A percentile compares a stretch with the other conserved stretches of the same genome.
Conservation (phyloP, 768 basidiomycete species). For the Guyanaporus albipodus region DNA sequence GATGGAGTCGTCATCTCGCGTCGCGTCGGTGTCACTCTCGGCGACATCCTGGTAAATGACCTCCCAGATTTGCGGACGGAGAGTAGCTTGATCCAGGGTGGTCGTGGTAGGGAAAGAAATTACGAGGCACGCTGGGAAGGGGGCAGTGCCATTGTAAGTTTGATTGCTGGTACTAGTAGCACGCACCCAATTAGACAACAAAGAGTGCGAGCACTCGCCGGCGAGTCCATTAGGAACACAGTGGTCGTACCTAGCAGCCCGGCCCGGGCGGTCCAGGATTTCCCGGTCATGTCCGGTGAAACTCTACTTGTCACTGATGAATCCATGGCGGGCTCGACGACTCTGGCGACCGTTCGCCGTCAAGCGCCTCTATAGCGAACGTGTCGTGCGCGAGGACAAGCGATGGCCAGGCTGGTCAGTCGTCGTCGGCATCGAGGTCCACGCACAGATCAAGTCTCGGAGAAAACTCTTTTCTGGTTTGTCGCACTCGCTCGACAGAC, state of each 20-base stretch:
- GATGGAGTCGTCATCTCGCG: constrained; percentile 11
- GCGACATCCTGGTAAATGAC: constrained; percentile 17
- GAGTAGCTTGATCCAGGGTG: constrained; percentile 14
- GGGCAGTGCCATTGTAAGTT: no score
- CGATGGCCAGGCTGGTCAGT: constrained; percentile 88
- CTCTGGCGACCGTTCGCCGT: constrained; percentile 7
- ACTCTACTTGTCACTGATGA: constrained; percentile 7
- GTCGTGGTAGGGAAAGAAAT: no score
- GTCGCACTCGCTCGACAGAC: no score
- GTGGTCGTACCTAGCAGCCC: no score
- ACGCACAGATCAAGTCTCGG: constrained; percentile 87
- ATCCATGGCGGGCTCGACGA: constrained; percentile 13
- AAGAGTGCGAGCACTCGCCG: no score
- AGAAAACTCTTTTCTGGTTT: constrained; percentile 83
- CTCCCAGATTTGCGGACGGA: constrained; percentile 22
- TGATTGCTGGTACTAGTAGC: no score
- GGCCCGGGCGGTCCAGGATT: no score
- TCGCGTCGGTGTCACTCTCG: not conserved
- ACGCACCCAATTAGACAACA: no score
- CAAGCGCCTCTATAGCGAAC: constrained; percentile 5
- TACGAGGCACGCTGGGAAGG: no score
- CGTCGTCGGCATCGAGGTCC: constrained; percentile 91
- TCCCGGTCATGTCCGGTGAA: no score
- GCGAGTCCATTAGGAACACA: no score
- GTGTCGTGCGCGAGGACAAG: constrained; percentile 15